Percentiles rank a stretch among this genome's conserved stretches.
Conservation (phyloP, 176 grass and related monocot genomes). For the Avena sativa region DNA sequence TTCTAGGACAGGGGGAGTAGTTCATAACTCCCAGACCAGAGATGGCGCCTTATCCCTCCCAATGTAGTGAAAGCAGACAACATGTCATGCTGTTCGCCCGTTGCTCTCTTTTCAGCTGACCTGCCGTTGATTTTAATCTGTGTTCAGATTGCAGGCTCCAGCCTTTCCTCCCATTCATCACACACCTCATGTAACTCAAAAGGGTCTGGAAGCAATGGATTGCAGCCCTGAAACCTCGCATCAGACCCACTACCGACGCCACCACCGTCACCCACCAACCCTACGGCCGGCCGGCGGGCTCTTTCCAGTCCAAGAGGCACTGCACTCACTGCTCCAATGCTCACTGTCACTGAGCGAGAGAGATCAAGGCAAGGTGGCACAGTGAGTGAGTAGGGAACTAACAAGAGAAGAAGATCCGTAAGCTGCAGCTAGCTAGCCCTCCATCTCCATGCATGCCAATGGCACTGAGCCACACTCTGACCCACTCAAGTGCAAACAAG, state of each 20-base stretch:
- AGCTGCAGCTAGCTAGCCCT: slow-evolving; percentile 20
- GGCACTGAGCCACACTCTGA: slow-evolving; percentile 38
- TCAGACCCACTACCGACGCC: slow-evolving; percentile 49
- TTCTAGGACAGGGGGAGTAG: too few species aligned
- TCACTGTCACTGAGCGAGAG: slow-evolving; percentile 2
- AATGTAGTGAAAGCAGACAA: slow-evolving; percentile 25
- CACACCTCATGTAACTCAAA: slow-evolving; percentile 23
- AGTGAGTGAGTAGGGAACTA: slow-evolving; percentile 41
- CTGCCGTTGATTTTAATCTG: slow-evolving; percentile 37
- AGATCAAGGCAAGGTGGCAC: slow-evolving; percentile 38
- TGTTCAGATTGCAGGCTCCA: slow-evolving; percentile 52
- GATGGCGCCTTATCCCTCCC: slow-evolving; percentile 22
- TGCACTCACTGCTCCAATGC: slow-evolving; percentile 32
- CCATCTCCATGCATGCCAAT: slow-evolving; percentile 7
- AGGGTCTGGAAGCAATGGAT: slow-evolving; percentile 49
- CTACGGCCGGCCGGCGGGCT: slow-evolving; percentile 31
- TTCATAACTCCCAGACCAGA: neutral
- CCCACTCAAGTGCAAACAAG: slow-evolving; percentile 44
- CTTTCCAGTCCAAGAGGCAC: slow-evolving; percentile 36
- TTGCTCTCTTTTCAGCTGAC: slow-evolving; percentile 41
- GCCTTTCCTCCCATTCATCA: slow-evolving; percentile 46
- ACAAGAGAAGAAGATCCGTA: slow-evolving; percentile 15
- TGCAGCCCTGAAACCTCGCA: slow-evolving; percentile 45
- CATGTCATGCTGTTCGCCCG: slow-evolving; percentile 36
- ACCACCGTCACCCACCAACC: slow-evolving; percentile 56